These are phyloP conservation scores for Symbiodinium pilosum DNA, from an alignment of 73 alveolate species.

Conservation along the genomic window DNA sequence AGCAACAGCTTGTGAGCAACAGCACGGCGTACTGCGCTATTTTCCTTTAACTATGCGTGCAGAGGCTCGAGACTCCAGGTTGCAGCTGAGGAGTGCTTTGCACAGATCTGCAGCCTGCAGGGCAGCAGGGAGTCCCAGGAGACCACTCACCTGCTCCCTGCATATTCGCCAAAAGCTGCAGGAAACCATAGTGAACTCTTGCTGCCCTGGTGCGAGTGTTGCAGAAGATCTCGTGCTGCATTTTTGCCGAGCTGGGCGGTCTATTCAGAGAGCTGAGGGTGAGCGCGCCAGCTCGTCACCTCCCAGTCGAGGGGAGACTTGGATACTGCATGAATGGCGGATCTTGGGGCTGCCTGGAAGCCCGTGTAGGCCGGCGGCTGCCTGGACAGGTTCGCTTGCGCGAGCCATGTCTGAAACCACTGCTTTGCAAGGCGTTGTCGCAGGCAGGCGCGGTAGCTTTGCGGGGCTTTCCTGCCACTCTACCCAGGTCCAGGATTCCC, in stretches of 20 bases:
- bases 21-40: not conserved
- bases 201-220: slow-evolving; percentile 3
- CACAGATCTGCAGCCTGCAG: not conserved
- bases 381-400: not conserved
- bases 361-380: not conserved
- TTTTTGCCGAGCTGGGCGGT: too few relatives aligned
- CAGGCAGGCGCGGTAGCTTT: not conserved
- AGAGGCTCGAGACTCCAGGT: not conserved
- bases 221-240: not conserved
- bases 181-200: not conserved
- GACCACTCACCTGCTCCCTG: not conserved
- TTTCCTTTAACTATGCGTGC: not conserved
- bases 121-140: not conserved
- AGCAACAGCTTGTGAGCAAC: too few relatives aligned
- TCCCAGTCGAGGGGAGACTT: too few relatives aligned
- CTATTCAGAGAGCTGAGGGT: too few relatives aligned
- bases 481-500: not conserved
- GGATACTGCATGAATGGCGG: not conserved
- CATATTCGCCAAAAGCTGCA: not conserved
- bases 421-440: not conserved
- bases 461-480: not conserved
- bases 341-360: not conserved
- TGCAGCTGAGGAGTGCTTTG: not conserved
- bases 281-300: too few relatives aligned
- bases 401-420: not conserved